phyloP scores from a whole-genome alignment of 768 basidiomycete species.

The Gloeopeniophorella convolvens region DNA sequence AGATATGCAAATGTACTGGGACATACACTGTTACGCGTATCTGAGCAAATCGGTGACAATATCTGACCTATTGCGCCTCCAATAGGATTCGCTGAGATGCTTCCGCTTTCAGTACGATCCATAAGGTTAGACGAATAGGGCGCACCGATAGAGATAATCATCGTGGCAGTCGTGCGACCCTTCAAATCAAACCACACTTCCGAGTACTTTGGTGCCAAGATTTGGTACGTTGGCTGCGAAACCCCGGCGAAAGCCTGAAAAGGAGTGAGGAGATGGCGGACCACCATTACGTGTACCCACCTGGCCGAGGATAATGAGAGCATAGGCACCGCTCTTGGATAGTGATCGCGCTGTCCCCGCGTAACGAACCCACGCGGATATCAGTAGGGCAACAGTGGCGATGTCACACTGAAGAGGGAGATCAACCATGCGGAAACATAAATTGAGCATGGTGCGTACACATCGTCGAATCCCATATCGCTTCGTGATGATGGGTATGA shows the following conservation, averaged over 20 bases:
- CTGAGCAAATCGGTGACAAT: constrained; percentile 51
- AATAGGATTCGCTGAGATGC: constrained; percentile 68
- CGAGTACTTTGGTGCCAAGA: constrained; percentile 74
- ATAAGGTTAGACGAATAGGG: background rate
- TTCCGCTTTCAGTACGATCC: too few species aligned
- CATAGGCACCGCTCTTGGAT: constrained; percentile 46
- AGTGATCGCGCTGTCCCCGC: constrained; percentile 58
- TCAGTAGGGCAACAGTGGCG: constrained; percentile 44
- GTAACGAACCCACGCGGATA: constrained; percentile 74
- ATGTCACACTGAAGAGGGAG: constrained; percentile 49
- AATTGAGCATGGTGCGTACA: constrained; percentile 38
- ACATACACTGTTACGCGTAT: constrained; percentile 46
- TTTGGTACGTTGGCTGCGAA: constrained; percentile 68
- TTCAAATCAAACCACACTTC: constrained; percentile 78
- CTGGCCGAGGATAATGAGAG: constrained; percentile 66
- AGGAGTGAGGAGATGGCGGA: background rate
- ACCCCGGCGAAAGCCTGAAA: constrained; percentile 53
- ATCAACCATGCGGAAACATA: background rate
- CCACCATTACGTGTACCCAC: constrained; percentile 29
- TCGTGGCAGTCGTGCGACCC: constrained; percentile 72
- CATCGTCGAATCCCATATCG: constrained; percentile 56
- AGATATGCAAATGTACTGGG: too few species aligned
- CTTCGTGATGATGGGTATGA: constrained; percentile 52
- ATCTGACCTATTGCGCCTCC: constrained; percentile 71
- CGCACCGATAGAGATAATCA: constrained; percentile 43